phyloP scores from a whole-genome alignment of 768 basidiomycete species.

The Symmetrospora coprosmae region DNA sequence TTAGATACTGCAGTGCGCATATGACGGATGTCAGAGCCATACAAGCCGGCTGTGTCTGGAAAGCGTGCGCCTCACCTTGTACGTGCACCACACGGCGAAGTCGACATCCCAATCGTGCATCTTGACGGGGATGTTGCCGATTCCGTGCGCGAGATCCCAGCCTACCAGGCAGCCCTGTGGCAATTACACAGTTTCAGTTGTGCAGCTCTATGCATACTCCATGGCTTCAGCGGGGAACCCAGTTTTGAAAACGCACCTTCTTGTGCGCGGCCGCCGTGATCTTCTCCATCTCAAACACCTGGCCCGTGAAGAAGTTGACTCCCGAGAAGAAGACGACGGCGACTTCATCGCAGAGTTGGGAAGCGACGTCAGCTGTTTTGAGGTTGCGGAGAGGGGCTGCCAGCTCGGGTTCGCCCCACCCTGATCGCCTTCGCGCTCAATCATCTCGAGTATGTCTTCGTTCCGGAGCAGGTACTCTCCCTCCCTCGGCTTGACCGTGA shows the following conservation, averaged over 20 bases:
- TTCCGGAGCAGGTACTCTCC: slow-evolving; percentile 76
- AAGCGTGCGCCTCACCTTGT: slow-evolving; percentile 47
- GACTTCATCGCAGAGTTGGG: slow-evolving; percentile 41
- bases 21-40: no score
- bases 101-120: slow-evolving; percentile 90
- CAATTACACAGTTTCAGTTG: no score
- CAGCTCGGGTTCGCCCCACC: neutral
- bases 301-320: slow-evolving; percentile 94
- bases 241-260: slow-evolving; percentile 45
- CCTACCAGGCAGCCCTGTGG: slow-evolving; percentile 77
- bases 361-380: neutral
- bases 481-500: slow-evolving; percentile 62
- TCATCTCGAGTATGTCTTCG: slow-evolving; percentile 66
- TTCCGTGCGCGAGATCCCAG: slow-evolving; percentile 91
- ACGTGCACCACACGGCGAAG: slow-evolving; percentile 97
- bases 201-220: no score
- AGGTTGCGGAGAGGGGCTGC: neutral
- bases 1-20: slow-evolving; percentile 65
- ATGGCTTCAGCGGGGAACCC: no score
- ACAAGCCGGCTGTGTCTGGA: no score
- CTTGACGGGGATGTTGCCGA: slow-evolving; percentile 77
- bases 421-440: slow-evolving; percentile 53
- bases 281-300: slow-evolving; percentile 72
- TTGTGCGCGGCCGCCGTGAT: slow-evolving; percentile 74
- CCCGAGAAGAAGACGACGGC: slow-evolving; percentile 86